A percentile compares a stretch with the other conserved stretches of the same genome.
Evolutionary conservation across 2,329 filamentous ascomycete genomes (phyloP).

Genomic region (Chaetomiaceae sp.): DNA sequence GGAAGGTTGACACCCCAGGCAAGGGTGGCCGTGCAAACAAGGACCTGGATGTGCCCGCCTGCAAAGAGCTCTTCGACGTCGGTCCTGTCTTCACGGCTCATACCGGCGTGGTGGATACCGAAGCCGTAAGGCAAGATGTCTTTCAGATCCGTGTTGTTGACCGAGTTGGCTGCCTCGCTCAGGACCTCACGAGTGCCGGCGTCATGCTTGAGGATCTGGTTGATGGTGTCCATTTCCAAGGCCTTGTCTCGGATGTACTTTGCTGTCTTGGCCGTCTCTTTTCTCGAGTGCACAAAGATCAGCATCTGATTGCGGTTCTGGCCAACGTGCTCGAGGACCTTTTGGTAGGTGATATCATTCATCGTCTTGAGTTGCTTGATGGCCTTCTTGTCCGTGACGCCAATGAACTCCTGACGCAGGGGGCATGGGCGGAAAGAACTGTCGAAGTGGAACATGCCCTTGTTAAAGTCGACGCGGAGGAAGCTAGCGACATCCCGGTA

Average conservation of each 20-base stretch:
- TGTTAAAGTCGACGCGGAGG: slow-evolving; percentile 78
- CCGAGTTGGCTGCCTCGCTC: slow-evolving; percentile 75
- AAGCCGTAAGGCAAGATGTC: slow-evolving; percentile 94
- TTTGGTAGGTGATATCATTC: slow-evolving; percentile 98
- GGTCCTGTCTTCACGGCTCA: slow-evolving; percentile 91
- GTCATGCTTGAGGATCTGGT: slow-evolving; percentile 89
- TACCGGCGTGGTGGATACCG: slow-evolving; percentile 96
- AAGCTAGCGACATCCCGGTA: slow-evolving; percentile 96
- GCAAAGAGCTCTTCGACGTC: slow-evolving; percentile 94
- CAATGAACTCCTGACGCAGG: slow-evolving; percentile 93
- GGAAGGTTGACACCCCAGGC: slow-evolving; percentile 99
- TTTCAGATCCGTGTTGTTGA: slow-evolving; percentile 83
- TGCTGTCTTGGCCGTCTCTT: slow-evolving; percentile 96
- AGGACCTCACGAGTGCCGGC: slow-evolving; percentile 86
- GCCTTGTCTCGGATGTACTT: slow-evolving; percentile 96
- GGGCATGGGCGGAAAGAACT: slow-evolving; percentile 91
- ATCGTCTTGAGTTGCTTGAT: slow-evolving; percentile 99
- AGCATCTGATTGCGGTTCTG: slow-evolving; percentile 95
- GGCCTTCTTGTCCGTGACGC: slow-evolving; percentile 94
- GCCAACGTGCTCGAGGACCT: slow-evolving; percentile 94
- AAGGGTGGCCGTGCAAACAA: slow-evolving; percentile 95
- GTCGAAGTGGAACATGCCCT: slow-evolving; percentile 94
- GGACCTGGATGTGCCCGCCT: slow-evolving; percentile 85
- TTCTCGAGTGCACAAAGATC: slow-evolving; percentile 96
- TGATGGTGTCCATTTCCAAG: slow-evolving; percentile 93